Conservation (phyloP, 2,329 filamentous ascomycete species). For the Fusarium chlamydosporum region DNA sequence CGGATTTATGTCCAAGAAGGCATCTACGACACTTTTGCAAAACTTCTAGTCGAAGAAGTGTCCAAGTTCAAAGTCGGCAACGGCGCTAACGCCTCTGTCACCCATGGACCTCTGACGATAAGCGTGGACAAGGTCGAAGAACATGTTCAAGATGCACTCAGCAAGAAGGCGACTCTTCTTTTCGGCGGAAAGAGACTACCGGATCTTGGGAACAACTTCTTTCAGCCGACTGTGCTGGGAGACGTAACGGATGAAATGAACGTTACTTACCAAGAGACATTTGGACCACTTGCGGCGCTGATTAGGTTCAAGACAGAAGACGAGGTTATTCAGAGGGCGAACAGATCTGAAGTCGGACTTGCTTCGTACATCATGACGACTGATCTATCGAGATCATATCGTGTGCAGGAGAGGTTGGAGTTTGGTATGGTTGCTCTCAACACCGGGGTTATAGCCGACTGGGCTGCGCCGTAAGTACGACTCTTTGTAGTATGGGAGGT, state of each 20-base stretch:
- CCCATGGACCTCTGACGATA: no score
- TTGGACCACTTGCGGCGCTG: slow-evolving; percentile 74
- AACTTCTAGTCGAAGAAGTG: no score
- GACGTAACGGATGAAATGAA: slow-evolving; percentile 71
- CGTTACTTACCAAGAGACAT: slow-evolving; percentile 71
- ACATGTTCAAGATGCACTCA: background rate
- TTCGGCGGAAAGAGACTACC: slow-evolving; percentile 73
- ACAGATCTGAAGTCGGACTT: slow-evolving; percentile 73
- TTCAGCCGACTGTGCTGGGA: slow-evolving; percentile 75
- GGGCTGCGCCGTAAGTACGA: slow-evolving; percentile 47
- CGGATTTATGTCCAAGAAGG: no score
- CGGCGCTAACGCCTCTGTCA: no score
- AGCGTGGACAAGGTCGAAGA: no score
- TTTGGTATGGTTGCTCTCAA: slow-evolving; percentile 79
- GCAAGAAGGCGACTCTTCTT: slow-evolving; percentile 72
- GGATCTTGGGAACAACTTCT: slow-evolving; percentile 78
- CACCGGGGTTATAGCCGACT: slow-evolving; percentile 61
- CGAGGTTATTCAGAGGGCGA: slow-evolving; percentile 71
- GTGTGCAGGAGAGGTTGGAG: slow-evolving; percentile 74
- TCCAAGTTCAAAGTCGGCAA: no score
- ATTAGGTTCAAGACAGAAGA: slow-evolving; percentile 77
- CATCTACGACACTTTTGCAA: no score
- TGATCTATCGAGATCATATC: no score
- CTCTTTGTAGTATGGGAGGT: no score
- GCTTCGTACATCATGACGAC: slow-evolving; percentile 45